Evolutionary conservation across 2,329 filamentous ascomycete species (phyloP).

Genomic region (Phialophora tarda): DNA sequence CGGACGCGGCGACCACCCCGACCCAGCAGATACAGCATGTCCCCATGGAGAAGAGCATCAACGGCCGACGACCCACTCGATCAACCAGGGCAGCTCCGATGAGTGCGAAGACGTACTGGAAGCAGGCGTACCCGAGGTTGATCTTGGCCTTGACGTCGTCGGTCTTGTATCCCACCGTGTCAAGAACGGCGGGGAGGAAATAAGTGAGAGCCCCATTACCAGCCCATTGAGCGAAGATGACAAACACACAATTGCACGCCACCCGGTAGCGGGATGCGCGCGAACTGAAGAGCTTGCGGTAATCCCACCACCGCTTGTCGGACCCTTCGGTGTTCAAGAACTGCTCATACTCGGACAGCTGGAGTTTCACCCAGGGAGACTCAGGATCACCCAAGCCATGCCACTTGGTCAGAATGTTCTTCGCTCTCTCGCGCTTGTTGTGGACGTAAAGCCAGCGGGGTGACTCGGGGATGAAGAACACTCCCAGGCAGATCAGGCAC

Average conservation of each 20-base stretch:
- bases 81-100: conserved; percentile 63
- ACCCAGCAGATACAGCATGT: conserved; percentile 57
- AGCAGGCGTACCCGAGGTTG: conserved; percentile 60
- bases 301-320: conserved; percentile 57
- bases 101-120: conserved; percentile 62
- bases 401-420: conserved; percentile 63
- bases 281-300: conserved; percentile 57
- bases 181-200: conserved; percentile 59
- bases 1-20: conserved; percentile 43
- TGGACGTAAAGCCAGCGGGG: conserved; percentile 67
- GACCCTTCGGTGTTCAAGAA: conserved; percentile 43
- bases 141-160: conserved; percentile 60
- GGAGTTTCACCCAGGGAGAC: conserved; percentile 43
- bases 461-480: conserved; percentile 65
- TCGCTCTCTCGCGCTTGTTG: conserved; percentile 62
- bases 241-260: conserved; percentile 48
- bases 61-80: conserved; percentile 61
- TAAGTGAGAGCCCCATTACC: conserved; percentile 55
- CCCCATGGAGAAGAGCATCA: conserved; percentile 59
- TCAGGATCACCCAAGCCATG: conserved; percentile 58
- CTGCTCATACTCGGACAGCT: conserved; percentile 45
- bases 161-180: conserved; percentile 56
- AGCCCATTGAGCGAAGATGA: conserved; percentile 32
- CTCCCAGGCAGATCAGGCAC: conserved; percentile 54
- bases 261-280: conserved; percentile 54